A percentile compares a stretch with the other conserved stretches of the same genome.
phyloP scores from a whole-genome alignment of 495 filamentous ascomycete genomes.

The Xylaria castorea region DNA sequence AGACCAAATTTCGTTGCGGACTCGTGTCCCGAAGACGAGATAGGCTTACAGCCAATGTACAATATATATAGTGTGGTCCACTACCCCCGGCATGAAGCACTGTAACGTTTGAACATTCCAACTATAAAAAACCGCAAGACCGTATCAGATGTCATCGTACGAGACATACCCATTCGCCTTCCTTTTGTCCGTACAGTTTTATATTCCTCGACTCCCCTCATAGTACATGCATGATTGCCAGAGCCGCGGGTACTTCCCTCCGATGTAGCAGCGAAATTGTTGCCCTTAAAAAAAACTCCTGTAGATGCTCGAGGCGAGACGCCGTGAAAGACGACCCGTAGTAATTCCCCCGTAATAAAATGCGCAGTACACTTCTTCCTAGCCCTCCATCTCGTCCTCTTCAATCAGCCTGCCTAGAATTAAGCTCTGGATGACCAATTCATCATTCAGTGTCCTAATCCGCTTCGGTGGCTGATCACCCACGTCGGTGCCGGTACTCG shows the following conservation, averaged over 20 bases:
- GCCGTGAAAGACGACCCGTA: conserved; percentile 27
- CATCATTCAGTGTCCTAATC: conserved; percentile 74
- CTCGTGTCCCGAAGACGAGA: neutral
- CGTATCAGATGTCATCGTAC: conserved; percentile 8
- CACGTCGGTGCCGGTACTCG: conserved; percentile 38
- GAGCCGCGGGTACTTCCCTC: neutral
- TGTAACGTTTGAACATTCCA: neutral
- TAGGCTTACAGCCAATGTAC: neutral
- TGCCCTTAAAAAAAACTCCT: conserved; percentile 16
- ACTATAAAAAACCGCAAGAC: neutral
- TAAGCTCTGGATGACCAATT: conserved; percentile 90
- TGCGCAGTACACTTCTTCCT: neutral
- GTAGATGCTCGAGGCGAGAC: conserved; percentile 27
- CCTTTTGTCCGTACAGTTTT: neutral
- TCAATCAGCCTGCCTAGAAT: conserved; percentile 83
- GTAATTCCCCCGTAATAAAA: conserved; percentile 19
- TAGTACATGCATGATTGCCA: neutral
- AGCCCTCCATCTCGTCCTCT: conserved; percentile 56
- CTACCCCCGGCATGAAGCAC: neutral
- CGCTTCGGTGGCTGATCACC: conserved; percentile 50
- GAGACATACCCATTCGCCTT: neutral
- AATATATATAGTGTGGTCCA: neutral
- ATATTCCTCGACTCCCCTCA: neutral
- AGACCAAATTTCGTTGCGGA: neutral
- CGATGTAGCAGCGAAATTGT: neutral